Conservation (phyloP, 2,329 filamentous ascomycete species). For the Karstenula rhodostoma region DNA sequence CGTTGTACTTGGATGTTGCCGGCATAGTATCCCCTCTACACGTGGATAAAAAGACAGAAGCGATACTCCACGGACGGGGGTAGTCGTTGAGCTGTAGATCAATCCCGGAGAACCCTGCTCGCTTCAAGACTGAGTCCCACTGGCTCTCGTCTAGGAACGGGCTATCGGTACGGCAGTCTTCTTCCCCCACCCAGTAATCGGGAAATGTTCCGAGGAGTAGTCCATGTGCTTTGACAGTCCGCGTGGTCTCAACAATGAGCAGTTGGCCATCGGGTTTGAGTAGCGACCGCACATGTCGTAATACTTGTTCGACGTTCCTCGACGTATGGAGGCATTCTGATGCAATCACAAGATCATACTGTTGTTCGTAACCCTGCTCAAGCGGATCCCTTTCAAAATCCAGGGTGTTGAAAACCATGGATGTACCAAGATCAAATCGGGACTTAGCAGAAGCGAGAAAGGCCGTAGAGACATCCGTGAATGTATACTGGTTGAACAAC, state of each 20-base stretch:
- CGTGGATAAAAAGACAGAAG: too few relatives aligned
- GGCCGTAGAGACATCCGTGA: constrained; percentile 25
- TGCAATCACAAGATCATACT: constrained; percentile 26
- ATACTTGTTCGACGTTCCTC: constrained; percentile 2
- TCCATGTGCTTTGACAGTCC: neutral
- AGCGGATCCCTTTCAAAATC: constrained; percentile 25
- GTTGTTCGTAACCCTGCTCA: constrained; percentile 19
- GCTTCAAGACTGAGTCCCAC: neutral
- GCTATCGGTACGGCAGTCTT: neutral
- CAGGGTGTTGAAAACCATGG: constrained; percentile 17
- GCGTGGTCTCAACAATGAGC: constrained; percentile 15
- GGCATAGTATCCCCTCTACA: neutral
- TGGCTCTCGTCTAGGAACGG: neutral
- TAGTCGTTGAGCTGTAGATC: constrained; percentile 21
- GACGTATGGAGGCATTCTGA: constrained; percentile 28
- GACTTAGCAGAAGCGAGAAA: constrained; percentile 18
- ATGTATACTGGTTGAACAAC: constrained; percentile 24
- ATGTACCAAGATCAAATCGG: neutral
- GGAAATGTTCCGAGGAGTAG: constrained; percentile 18
- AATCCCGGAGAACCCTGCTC: constrained; percentile 20
- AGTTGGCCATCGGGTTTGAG: constrained; percentile 25
- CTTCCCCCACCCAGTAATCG: neutral
- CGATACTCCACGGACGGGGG: too few relatives aligned
- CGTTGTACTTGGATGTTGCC: too few relatives aligned
- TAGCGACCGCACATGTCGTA: constrained; percentile 17